These are phyloP conservation scores for Plectosphaerella cucumerina DNA, from an alignment of 2,329 filamentous ascomycete species.

Conservation along the genomic window DNA sequence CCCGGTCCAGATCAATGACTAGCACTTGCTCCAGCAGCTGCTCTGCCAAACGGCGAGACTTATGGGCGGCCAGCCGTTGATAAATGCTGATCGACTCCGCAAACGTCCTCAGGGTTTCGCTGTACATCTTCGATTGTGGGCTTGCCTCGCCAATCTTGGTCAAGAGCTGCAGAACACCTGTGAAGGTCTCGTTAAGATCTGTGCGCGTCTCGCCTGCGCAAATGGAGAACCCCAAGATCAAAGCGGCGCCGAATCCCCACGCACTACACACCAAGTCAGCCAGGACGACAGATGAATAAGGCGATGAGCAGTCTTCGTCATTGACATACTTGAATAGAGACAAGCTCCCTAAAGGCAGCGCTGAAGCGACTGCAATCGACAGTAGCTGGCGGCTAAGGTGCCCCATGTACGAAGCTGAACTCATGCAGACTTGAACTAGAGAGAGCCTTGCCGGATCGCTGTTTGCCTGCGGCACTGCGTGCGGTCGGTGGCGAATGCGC, in stretches of 20 bases:
- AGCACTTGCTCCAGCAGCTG: background rate
- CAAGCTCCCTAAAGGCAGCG: background rate
- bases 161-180: constrained; percentile 10
- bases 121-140: background rate
- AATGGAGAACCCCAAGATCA: constrained; percentile 2
- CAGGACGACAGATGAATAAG: too few species aligned
- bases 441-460: background rate
- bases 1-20: background rate
- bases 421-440: background rate
- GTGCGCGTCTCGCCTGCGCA: background rate
- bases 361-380: background rate
- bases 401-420: background rate
- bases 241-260: background rate
- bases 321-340: constrained; percentile 2
- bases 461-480: background rate
- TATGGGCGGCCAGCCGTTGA: background rate
- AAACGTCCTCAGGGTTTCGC: background rate
- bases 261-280: too few species aligned
- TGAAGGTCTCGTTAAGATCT: constrained; percentile 3
- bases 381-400: background rate
- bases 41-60: background rate
- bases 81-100: background rate
- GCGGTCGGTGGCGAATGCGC: background rate
- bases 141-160: background rate
- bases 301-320: too few species aligned